A percentile compares a stretch with the other conserved stretches of the same genome.
These are phyloP conservation scores for Mortierella sp. DNA, from an alignment of 371 early-diverging fungal genomes.

Conservation along the genomic window DNA sequence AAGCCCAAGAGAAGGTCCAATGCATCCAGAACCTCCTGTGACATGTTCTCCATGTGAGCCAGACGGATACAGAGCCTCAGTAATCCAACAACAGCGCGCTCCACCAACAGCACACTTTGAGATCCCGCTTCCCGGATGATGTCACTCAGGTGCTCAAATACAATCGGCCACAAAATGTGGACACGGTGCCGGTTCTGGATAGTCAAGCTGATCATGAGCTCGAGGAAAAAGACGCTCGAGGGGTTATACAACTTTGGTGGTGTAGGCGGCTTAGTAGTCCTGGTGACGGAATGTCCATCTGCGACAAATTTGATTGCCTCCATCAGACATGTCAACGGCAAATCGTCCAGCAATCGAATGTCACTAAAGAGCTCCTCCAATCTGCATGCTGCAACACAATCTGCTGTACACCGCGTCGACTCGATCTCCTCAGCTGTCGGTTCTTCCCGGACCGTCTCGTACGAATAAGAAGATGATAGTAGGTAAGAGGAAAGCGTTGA, in stretches of 20 bases:
- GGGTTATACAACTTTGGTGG: slow-evolving; percentile 70
- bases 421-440: slow-evolving; percentile 82
- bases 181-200: slow-evolving; percentile 79
- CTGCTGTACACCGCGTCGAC: slow-evolving; percentile 73
- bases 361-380: slow-evolving; percentile 80
- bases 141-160: slow-evolving; percentile 74
- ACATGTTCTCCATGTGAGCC: slow-evolving; percentile 73
- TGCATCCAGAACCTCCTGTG: slow-evolving; percentile 69
- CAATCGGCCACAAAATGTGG: slow-evolving; percentile 71
- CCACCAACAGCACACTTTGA: slow-evolving; percentile 75
- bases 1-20: slow-evolving; percentile 70
- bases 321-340: slow-evolving; percentile 68
- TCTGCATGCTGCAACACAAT: slow-evolving; percentile 79
- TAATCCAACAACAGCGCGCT: slow-evolving; percentile 82
- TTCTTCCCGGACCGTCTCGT: slow-evolving; percentile 67
- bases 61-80: slow-evolving; percentile 77
- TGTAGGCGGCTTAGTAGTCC: slow-evolving; percentile 52
- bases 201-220: slow-evolving; percentile 78
- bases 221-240: slow-evolving; percentile 77
- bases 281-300: slow-evolving; percentile 48
- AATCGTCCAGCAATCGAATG: slow-evolving; percentile 75
- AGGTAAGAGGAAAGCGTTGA: slow-evolving; percentile 85
- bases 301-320: slow-evolving; percentile 61
- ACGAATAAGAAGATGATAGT: slow-evolving; percentile 69
- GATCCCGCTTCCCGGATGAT: slow-evolving; percentile 74